These are phyloP conservation scores for Agapanthus africanus DNA, from an alignment of 106 monocot genomes.

Conservation along the genomic window DNA sequence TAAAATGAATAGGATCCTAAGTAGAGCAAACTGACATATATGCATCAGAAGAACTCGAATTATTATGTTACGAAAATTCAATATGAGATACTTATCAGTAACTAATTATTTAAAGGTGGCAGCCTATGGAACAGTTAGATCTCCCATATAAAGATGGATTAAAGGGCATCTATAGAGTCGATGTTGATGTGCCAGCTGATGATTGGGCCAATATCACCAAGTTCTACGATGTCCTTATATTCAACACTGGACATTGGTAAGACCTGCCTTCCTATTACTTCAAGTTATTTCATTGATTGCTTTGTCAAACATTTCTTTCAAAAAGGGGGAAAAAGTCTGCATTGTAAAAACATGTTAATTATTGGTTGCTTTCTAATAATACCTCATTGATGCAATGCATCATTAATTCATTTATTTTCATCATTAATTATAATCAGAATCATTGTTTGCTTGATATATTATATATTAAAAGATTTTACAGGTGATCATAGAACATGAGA, in stretches of 20 bases:
- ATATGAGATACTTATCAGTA: slow-evolving; percentile 16
- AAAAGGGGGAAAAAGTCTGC: too few relatives aligned
- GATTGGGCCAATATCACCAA: slow-evolving; percentile 79
- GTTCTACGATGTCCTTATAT: slow-evolving; percentile 88
- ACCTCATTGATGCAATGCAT: background rate
- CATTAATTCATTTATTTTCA: too few relatives aligned
- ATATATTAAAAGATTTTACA: too few relatives aligned
- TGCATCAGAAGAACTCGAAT: background rate
- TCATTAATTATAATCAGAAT: too few relatives aligned
- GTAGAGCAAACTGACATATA: background rate
- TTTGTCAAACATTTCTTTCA: too few relatives aligned
- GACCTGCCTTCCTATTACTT: background rate
- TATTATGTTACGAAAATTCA: background rate
- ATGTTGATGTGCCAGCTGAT: slow-evolving; percentile 86
- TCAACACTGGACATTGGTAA: slow-evolving; percentile 99
- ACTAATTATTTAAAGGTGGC: slow-evolving; percentile 85
- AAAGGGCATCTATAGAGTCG: slow-evolving; percentile 71
- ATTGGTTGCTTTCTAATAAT: background rate
- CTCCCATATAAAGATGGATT: slow-evolving; percentile 25
- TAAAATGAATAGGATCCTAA: background rate
- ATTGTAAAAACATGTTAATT: slow-evolving; percentile 4
- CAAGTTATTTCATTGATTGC: background rate
- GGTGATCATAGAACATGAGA: too few relatives aligned
- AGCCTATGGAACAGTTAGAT: slow-evolving; percentile 40
- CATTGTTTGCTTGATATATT: too few relatives aligned